Percentiles rank a stretch among this genome's conserved stretches.
Conservation (phyloP, 108 stramenopile genomes). For the Discostella stelligeroides region DNA sequence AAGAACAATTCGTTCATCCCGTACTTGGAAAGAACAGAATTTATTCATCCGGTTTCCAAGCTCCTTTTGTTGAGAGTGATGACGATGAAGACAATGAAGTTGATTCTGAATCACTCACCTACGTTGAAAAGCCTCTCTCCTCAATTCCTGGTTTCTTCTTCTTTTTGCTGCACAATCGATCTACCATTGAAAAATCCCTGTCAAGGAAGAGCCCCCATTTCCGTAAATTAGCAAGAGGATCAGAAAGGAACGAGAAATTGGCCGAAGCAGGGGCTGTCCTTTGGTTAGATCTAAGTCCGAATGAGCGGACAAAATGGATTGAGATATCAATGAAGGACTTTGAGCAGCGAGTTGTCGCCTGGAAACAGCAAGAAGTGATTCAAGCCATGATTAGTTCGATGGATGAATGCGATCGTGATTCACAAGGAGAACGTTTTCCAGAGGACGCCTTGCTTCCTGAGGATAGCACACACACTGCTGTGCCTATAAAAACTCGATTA, state of each 20-base stretch:
- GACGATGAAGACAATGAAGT: conserved; percentile 51
- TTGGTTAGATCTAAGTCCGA: conserved; percentile 58
- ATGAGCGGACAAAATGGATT: conserved; percentile 63
- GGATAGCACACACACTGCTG: conserved; percentile 22
- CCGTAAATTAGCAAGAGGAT: conserved; percentile 67
- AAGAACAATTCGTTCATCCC: conserved; percentile 1
- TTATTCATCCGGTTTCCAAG: conserved; percentile 39
- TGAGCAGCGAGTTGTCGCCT: conserved; percentile 68
- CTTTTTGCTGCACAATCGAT: conserved; percentile 64
- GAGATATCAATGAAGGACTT: conserved; percentile 75
- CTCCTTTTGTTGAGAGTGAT: conserved; percentile 36
- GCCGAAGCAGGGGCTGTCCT: conserved; percentile 75
- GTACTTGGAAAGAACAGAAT: neutral
- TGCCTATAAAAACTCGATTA: conserved; percentile 16
- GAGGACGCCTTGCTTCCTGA: conserved; percentile 20
- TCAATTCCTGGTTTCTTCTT: conserved; percentile 55
- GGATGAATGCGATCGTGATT: conserved; percentile 23
- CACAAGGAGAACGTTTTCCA: conserved; percentile 36
- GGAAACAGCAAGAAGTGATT: conserved; percentile 85
- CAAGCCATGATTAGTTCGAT: conserved; percentile 60
- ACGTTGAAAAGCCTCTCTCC: conserved; percentile 34
- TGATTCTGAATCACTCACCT: conserved; percentile 36
- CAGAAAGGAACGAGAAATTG: conserved; percentile 73
- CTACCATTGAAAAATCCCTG: conserved; percentile 68
- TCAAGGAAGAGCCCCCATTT: conserved; percentile 59